Base-by-base conservation (phyloP, 352 stramenopile species). In the Phytophthora palmivora region DNA sequence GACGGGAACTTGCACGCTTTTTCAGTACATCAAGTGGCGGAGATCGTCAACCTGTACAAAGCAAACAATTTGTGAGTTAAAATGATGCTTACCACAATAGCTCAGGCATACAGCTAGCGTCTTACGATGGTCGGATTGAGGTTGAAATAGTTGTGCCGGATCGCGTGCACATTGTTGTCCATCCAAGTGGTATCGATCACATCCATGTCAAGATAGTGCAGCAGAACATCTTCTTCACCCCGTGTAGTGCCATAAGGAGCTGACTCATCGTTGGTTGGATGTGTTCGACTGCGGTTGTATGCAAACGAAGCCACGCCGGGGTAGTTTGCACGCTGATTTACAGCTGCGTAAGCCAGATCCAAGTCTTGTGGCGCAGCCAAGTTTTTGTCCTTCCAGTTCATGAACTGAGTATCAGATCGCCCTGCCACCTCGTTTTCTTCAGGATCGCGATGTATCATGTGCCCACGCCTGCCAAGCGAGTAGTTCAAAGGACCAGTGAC, bases 151-250 rank as follows among this genome's bases (percentile, higher is more conserved):
- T 88, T 92, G 74, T 96, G 88, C 3, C 88, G 78, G 38, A 94
- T 81, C 22, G 73, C 70, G 58, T 92, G 83, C 38, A 97, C 82
- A 48, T 97, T 97, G 38, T 87, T 88, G 57, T 95, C 86, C 50
- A 96, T 88, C 67, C 82, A 91, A 9, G 89, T 94, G 21, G 84
- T 97, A 61, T 96, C 88, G 53, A 97, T 91, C 14, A 93, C 87
- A 67, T 96, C 89, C 42, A 92, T 78, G 67, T 95, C 87, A 15
- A 97, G 66, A 56, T 82, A 94, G 30, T 79, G 48, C 9, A 70
- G 55, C 10, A 58, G 53, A 2, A 63, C 33, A 0, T 68, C 61
- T 18, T 78, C 47, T 12, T 71, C 60, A 15, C 36, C 19, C 9
- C 50, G 53, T 8, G 57, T 73, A 14, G 65, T 67, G 7, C 70